phyloP scores from a whole-genome alignment of 2,329 filamentous ascomycete genomes.

The Xylariaceae sp. region DNA sequence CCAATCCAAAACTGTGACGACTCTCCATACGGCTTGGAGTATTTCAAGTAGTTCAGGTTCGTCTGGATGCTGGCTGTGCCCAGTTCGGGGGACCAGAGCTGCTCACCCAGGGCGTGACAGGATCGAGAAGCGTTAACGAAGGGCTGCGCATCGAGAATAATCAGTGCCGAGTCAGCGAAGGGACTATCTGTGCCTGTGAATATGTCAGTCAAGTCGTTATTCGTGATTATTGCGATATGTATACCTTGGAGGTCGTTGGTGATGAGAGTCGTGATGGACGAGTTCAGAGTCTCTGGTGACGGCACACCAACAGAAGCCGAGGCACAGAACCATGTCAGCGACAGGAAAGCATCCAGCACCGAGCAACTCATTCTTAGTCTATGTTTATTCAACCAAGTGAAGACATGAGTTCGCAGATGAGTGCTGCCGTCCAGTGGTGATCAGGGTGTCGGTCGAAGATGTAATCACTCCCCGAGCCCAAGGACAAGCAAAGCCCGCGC shows the following conservation, averaged over 20 bases:
- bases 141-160: constrained; percentile 32
- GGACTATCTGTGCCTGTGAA: constrained; percentile 32
- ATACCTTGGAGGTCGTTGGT: constrained; percentile 40
- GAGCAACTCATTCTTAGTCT: not conserved
- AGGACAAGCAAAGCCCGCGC: too few relatives aligned
- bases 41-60: constrained; percentile 36
- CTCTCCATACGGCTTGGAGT: constrained; percentile 25
- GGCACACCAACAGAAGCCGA: constrained; percentile 19
- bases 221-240: not conserved
- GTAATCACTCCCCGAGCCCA: too few relatives aligned
- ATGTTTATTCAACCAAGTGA: not conserved
- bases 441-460: too few relatives aligned
- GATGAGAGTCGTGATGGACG: constrained; percentile 36
- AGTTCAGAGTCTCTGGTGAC: constrained; percentile 34
- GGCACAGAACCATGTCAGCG: constrained; percentile 4
- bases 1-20: constrained; percentile 36
- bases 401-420: not conserved
- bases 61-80: constrained; percentile 29
- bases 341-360: constrained; percentile 8
- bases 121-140: constrained; percentile 29
- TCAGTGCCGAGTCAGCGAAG: constrained; percentile 32
- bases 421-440: not conserved
- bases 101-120: constrained; percentile 37
- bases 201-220: not conserved
- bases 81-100: constrained; percentile 34